Conservation (phyloP, 1,284 basidiomycete species). For the Singerocomus rubriflavus region DNA sequence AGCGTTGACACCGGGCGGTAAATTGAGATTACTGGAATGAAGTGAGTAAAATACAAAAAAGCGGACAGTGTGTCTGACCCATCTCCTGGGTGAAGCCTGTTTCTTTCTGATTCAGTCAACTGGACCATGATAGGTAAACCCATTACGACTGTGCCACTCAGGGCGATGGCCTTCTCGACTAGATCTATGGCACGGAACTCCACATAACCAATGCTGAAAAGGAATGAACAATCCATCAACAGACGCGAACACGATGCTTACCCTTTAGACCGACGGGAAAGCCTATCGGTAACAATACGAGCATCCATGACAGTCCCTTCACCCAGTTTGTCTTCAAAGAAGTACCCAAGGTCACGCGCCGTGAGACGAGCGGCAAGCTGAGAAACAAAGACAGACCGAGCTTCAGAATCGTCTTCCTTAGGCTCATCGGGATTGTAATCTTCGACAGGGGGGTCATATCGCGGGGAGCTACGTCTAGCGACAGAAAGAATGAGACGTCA, state of each 20-base stretch:
- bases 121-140: constrained; percentile 96
- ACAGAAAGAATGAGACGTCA: constrained; percentile 10
- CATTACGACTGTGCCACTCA: constrained; percentile 95
- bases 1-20: constrained; percentile 72
- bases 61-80: constrained; percentile 47
- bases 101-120: constrained; percentile 94
- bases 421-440: constrained; percentile 71
- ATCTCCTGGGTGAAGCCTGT: constrained; percentile 82
- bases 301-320: constrained; percentile 92
- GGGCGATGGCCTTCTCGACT: constrained; percentile 85
- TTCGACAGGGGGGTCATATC: constrained; percentile 64
- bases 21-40: constrained; percentile 60
- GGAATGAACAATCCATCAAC: constrained; percentile 16
- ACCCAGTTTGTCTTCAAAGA: constrained; percentile 97
- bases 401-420: constrained; percentile 88
- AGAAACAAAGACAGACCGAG: constrained; percentile 96
- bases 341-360: constrained; percentile 93
- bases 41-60: constrained; percentile 14
- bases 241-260: constrained; percentile 37
- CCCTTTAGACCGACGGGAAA: constrained; percentile 95
- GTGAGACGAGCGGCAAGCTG: constrained; percentile 95
- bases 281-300: constrained; percentile 89
- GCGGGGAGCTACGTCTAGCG: constrained; percentile 64
- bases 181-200: constrained; percentile 89
- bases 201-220: constrained; percentile 85